Base-by-base conservation (phyloP, 1,139 yeast species). In the Suhomyces terraborum region DNA sequence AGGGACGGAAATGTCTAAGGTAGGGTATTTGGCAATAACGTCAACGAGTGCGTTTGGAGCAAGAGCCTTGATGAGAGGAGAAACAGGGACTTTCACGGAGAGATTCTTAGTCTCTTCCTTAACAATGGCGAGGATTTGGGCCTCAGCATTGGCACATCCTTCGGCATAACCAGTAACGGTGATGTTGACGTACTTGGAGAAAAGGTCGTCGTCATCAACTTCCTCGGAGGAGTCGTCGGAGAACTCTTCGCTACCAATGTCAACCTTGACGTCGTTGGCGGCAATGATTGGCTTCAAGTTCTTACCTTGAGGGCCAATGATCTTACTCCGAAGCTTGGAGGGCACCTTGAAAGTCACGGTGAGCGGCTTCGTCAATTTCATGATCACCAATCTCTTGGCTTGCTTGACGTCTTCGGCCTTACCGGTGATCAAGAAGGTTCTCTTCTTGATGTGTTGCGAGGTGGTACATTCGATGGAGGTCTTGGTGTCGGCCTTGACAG, bases 221-320 rank as follows among this genome's bases (percentile, higher is more conserved):
- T 41, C 56, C 9, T 40, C 50, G n/a, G 35, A 49, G 12, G 40
- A 39, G 13, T 42, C 54, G 20, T 42, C 54, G 14, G 45, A 51
- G 45, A 53, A 58, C 38, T 69, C 76, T 25, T 64, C 64, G 55
- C 69, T 78, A 18, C 82, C 83, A 55, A 93, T 80, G 56, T 89
- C 89, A 58, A 93, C 79, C 54, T 75, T 84, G 42, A 88, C 88
- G 41, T 80, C 86, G 48, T 86, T 77, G 35, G 79, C 73, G 42
- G 77, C 84, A 42, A 86, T 75, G 53, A 94, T 87, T 45, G 93
- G 89, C 58, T 82, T 86, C 63, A 94, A 79, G 49, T 75, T 85
- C 52, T 77, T 77, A 57, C 98, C 99, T 62, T 84, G 87, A 35
- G 93, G 78, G 44, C 99, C 99, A 66, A 94, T 89, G 49, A 94